A percentile compares a stretch with the other conserved stretches of the same genome.
These are phyloP conservation scores for Discostella pseudostelligera DNA, from an alignment of 108 stramenopile genomes.

Conservation along the genomic window DNA sequence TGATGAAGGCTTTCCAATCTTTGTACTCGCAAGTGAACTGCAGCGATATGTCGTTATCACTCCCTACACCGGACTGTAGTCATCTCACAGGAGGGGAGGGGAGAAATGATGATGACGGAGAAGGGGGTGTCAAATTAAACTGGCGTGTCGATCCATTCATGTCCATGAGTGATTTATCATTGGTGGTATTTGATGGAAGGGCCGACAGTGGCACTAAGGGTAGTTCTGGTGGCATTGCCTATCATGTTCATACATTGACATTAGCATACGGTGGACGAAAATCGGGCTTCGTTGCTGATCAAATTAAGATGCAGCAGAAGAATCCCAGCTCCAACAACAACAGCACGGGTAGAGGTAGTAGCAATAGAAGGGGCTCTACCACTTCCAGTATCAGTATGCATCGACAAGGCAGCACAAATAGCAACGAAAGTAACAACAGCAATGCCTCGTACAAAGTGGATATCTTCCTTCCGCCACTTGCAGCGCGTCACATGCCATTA, in stretches of 20 bases:
- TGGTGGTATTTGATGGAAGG: conserved; percentile 40
- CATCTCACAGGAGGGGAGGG: conserved; percentile 3
- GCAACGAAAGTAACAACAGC: neutral
- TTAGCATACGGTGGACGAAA: conserved; percentile 33
- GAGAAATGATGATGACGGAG: too few relatives aligned
- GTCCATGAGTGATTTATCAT: conserved; percentile 31
- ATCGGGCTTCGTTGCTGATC: conserved; percentile 32
- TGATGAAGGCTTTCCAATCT: conserved; percentile 11
- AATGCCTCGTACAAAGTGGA: conserved; percentile 25
- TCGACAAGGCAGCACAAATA: conserved; percentile 6
- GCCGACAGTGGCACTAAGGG: conserved; percentile 3
- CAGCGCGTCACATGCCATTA: conserved; percentile 27
- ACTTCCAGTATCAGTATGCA: too few relatives aligned
- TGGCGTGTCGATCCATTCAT: conserved; percentile 32
- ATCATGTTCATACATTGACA: conserved; percentile 30
- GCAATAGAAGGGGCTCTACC: neutral
- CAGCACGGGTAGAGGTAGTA: neutral
- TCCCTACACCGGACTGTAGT: neutral
- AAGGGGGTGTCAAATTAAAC: conserved; percentile 22
- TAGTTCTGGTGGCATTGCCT: conserved; percentile 3
- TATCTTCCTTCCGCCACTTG: conserved; percentile 29
- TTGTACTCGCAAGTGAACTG: conserved; percentile 10
- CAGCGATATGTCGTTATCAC: neutral
- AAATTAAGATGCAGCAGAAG: conserved; percentile 19
- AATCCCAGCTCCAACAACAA: neutral